Base-by-base conservation (phyloP, 768 basidiomycete species). In the Pholiota conissans region DNA sequence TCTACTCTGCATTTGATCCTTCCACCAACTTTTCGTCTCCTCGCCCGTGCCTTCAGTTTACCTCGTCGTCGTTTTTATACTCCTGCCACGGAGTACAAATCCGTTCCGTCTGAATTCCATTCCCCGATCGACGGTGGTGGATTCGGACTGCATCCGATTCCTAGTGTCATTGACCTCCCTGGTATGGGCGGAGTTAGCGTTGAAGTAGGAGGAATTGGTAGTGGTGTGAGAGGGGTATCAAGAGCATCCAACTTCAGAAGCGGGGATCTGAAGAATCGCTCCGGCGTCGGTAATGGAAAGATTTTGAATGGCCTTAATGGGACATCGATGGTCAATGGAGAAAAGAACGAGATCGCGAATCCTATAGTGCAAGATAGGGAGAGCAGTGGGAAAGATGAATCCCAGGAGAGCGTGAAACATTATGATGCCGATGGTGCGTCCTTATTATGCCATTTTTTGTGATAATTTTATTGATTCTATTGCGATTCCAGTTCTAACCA, bases 41-140 rank as follows among this genome's bases (percentile, higher is more conserved):
- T 91, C 59, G 79, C 90, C 7, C 81, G 79, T 27, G 77, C 84
- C 35, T 81, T 92, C 65, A 77, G 76, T 7, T 82, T 98, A 3
- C 96, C 95, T 0, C 84, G 86, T 59, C 82, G 96, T 9, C 80
- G 93, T 14, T 93, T 93, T 73, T 97, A 98, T 70, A 90, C 87
- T 5, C 89, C 93, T 27, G 92, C 95, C 28, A 94, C 93, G 64
- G 94, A 95, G 63, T 97, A 97, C 71, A 80, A 79, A 28, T 79
- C 71, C 26, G 84, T 91, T 1, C 89, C 89, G 0, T 74, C 81
- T 30, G 84, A 87, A 59, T 77, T 79, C 62, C 73, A 73, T 20
- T 63, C 66, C 13, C 60, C 67, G 22, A 68, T 61, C 8, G 64
- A 60, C n/a, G 74, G 73, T 20, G 73, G 77, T 5, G 71, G 72